phyloP scores from a whole-genome alignment of 2,329 filamentous ascomycete species.

The Coleophoma crateriformis region DNA sequence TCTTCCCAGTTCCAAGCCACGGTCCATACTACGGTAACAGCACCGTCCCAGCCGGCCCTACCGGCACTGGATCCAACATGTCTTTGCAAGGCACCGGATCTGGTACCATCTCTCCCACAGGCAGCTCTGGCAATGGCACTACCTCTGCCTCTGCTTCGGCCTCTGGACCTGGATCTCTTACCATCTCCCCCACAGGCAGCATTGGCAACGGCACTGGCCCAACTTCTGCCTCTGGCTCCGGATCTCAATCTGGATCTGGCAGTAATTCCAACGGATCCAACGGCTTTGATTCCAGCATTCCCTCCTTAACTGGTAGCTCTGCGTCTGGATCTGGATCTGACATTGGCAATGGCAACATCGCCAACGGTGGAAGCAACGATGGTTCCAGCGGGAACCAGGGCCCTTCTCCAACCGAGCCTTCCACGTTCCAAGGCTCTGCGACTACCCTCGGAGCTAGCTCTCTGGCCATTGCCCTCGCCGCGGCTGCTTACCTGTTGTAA shows the following conservation, averaged over 20 bases:
- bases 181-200: neutral
- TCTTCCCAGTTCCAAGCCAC: conserved; percentile 1
- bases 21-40: no score
- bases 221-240: no score
- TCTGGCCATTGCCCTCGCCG: neutral
- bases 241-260: no score
- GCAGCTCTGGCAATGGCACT: neutral
- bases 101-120: neutral
- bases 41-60: no score
- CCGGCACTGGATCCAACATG: neutral
- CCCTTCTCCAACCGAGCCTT: neutral
- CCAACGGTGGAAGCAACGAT: neutral
- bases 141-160: neutral
- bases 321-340: neutral
- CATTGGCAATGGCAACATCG: neutral
- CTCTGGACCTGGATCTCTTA: neutral
- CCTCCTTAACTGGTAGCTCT: neutral
- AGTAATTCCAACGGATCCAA: neutral
- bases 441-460: neutral
- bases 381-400: neutral
- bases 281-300: neutral
- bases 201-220: neutral
- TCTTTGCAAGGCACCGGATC: neutral
- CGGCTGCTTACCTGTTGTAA: neutral
- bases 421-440: neutral